Percentiles rank a stretch among this genome's conserved stretches.
Conservation (phyloP, 805 yeast genomes). For the Danielia reshetovae region DNA sequence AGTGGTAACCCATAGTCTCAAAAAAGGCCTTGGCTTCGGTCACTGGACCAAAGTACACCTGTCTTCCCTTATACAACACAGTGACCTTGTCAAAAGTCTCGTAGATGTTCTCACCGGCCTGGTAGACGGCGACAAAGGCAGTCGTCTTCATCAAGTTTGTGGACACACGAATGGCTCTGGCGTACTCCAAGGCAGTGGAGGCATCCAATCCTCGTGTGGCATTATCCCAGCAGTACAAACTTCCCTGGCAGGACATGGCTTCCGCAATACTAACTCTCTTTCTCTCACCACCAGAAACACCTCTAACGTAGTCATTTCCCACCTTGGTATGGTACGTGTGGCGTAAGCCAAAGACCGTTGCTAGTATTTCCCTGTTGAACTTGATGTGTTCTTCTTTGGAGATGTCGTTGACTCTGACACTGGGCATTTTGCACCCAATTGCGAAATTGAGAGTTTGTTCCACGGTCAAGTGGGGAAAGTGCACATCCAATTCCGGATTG, state of each 20-base stretch:
- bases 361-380: slow-evolving; percentile 23
- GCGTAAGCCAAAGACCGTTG: slow-evolving; percentile 29
- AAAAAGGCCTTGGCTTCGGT: slow-evolving; percentile 53
- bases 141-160: slow-evolving; percentile 17
- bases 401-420: slow-evolving; percentile 43
- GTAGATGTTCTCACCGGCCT: slow-evolving; percentile 28
- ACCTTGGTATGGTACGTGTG: slow-evolving; percentile 29
- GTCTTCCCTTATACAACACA: slow-evolving; percentile 34
- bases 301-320: slow-evolving; percentile 36
- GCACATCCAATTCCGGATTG: slow-evolving; percentile 64
- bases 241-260: slow-evolving; percentile 17
- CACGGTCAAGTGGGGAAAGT: slow-evolving; percentile 74
- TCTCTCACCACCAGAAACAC: slow-evolving; percentile 42
- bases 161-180: slow-evolving; percentile 25
- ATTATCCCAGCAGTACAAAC: slow-evolving; percentile 30
- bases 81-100: slow-evolving; percentile 30
- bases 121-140: slow-evolving; percentile 20
- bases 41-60: slow-evolving; percentile 63
- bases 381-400: slow-evolving; percentile 45
- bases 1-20: slow-evolving; percentile 58
- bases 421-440: slow-evolving; percentile 64
- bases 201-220: slow-evolving; percentile 34
- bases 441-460: slow-evolving; percentile 71
- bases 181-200: slow-evolving; percentile 30
- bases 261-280: slow-evolving; percentile 28